Evolutionary conservation across 768 basidiomycete genomes (phyloP).

Genomic region (Fistulinella prunicolor): DNA sequence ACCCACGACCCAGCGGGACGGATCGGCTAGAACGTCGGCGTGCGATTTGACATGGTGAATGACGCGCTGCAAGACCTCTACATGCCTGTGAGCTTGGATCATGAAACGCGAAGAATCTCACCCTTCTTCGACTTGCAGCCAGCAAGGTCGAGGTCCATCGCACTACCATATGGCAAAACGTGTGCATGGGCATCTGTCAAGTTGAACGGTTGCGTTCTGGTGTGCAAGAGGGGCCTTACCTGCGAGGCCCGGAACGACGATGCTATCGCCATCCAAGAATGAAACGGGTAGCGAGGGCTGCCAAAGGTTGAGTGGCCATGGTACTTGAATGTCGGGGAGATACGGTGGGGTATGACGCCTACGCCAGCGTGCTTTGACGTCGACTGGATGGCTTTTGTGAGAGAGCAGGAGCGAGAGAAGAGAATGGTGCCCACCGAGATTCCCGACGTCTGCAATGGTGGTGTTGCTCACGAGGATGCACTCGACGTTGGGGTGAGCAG

Average conservation of each 20-base stretch:
- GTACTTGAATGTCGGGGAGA: slow-evolving; percentile 13
- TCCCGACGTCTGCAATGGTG: slow-evolving; percentile 47
- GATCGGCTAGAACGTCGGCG: slow-evolving; percentile 53
- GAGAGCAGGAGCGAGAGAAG: background rate
- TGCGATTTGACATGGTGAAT: slow-evolving; percentile 56
- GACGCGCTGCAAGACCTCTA: slow-evolving; percentile 64
- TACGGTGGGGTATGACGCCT: background rate
- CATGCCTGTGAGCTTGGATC: background rate
- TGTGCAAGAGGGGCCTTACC: slow-evolving; percentile 39
- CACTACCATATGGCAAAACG: slow-evolving; percentile 64
- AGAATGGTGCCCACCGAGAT: slow-evolving; percentile 39
- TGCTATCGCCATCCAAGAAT: slow-evolving; percentile 35
- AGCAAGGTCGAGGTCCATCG: slow-evolving; percentile 64
- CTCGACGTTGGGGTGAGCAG: slow-evolving; percentile 46
- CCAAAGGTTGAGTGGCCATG: slow-evolving; percentile 25
- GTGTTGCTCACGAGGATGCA: slow-evolving; percentile 57
- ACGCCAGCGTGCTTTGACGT: slow-evolving; percentile 26
- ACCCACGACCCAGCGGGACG: slow-evolving; percentile 71
- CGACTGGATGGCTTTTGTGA: slow-evolving; percentile 10
- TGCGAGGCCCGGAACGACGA: slow-evolving; percentile 71
- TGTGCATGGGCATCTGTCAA: slow-evolving; percentile 76
- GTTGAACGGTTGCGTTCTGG: background rate
- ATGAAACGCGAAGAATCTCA: slow-evolving; percentile 19
- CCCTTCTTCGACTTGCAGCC: slow-evolving; percentile 58
- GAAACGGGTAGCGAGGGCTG: slow-evolving; percentile 19